These are phyloP conservation scores for Passalora sequoiae DNA, from an alignment of 2,329 filamentous ascomycete genomes.

Conservation along the genomic window DNA sequence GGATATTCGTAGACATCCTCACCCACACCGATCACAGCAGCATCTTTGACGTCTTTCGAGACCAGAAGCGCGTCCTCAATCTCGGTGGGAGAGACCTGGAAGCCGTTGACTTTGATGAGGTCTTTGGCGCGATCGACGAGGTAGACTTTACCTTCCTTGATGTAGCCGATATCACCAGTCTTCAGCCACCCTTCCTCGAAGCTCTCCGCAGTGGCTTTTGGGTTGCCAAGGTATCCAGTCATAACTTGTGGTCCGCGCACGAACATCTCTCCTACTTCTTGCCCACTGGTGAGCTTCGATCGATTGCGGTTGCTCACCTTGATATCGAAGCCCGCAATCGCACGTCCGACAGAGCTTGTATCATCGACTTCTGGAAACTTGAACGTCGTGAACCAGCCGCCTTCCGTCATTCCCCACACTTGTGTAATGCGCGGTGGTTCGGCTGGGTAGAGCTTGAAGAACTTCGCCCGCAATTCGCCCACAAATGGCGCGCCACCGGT, in stretches of 20 bases:
- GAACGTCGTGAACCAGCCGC: slow-evolving; percentile 41
- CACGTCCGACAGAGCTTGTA: slow-evolving; percentile 46
- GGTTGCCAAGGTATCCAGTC: slow-evolving; percentile 34
- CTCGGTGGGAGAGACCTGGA: slow-evolving; percentile 33
- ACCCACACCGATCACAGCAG: slow-evolving; percentile 26
- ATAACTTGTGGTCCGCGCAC: slow-evolving; percentile 41
- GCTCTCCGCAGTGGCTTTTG: slow-evolving; percentile 19
- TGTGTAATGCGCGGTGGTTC: slow-evolving; percentile 43
- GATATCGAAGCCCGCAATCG: slow-evolving; percentile 38
- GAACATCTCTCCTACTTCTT: slow-evolving; percentile 39
- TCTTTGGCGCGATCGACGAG: slow-evolving; percentile 34
- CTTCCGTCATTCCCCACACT: slow-evolving; percentile 54
- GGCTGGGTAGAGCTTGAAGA: slow-evolving; percentile 36
- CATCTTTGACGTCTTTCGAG: slow-evolving; percentile 25
- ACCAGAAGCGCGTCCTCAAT: slow-evolving; percentile 30
- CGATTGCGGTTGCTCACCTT: slow-evolving; percentile 27
- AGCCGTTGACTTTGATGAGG: slow-evolving; percentile 35
- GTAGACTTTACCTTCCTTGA: slow-evolving; percentile 29
- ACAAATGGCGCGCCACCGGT: slow-evolving; percentile 49
- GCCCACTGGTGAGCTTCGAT: slow-evolving; percentile 41
- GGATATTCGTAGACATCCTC: slow-evolving; percentile 19
- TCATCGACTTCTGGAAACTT: slow-evolving; percentile 38
- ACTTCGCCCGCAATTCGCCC: slow-evolving; percentile 39
- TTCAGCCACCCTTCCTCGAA: slow-evolving; percentile 74
- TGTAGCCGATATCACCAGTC: slow-evolving; percentile 59